Evolutionary conservation across 768 basidiomycete genomes (phyloP).

Genomic region (Mycena latifolia): DNA sequence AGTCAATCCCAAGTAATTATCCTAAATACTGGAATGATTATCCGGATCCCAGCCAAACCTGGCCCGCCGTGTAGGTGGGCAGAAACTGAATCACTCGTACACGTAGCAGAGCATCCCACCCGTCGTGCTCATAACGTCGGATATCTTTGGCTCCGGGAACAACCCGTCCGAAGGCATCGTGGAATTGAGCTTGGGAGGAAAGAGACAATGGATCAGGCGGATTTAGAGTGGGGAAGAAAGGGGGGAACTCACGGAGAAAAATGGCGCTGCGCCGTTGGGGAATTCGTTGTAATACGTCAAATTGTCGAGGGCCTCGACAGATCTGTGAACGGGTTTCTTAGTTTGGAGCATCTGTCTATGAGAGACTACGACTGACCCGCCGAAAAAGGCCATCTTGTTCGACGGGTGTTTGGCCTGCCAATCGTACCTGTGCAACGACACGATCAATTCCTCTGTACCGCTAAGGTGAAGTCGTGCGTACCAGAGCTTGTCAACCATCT

Average conservation of each 20-base stretch:
- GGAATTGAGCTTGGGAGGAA: conserved; percentile 36
- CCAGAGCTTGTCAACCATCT: conserved; percentile 55
- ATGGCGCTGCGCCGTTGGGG: conserved; percentile 43
- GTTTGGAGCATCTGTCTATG: too few species aligned
- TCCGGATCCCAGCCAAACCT: too few species aligned
- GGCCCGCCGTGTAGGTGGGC: too few species aligned
- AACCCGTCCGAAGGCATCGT: conserved; percentile 45
- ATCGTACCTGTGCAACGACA: conserved; percentile 40
- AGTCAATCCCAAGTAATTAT: too few species aligned
- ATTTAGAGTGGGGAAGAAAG: conserved; percentile 22
- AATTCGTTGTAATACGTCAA: conserved; percentile 41
- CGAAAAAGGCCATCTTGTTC: conserved; percentile 44
- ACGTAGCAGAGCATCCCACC: conserved; percentile 49
- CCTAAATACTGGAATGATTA: too few species aligned
- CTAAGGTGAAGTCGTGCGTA: conserved; percentile 24
- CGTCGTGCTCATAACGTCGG: conserved; percentile 47
- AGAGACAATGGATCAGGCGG: too few species aligned
- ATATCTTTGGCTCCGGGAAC: conserved; percentile 42
- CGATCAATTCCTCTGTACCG: neutral
- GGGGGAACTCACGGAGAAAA: conserved; percentile 3
- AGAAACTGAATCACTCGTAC: conserved; percentile 42
- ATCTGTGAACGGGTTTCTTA: too few species aligned
- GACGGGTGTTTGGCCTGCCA: conserved; percentile 45
- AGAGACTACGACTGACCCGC: too few species aligned
- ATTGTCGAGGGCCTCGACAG: conserved; percentile 43